phyloP scores from a whole-genome alignment of 2,329 filamentous ascomycete genomes.

The Reticulascus tulasneorum region DNA sequence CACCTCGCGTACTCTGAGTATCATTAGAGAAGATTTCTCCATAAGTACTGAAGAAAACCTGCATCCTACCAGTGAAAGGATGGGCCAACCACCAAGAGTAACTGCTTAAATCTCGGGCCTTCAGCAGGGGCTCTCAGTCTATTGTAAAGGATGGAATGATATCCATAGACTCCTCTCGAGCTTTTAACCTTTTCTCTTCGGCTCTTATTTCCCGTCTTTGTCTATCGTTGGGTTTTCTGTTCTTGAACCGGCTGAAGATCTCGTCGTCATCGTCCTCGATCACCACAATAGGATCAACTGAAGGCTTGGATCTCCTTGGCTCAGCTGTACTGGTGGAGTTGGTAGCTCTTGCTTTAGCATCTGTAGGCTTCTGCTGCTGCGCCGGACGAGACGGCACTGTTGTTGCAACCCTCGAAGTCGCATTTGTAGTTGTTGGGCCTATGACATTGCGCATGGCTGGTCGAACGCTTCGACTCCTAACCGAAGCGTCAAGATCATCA shows the following conservation, averaged over 20 bases:
- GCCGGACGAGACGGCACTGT: not conserved
- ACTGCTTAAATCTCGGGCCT: no score
- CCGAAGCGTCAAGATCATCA: conserved; percentile 3
- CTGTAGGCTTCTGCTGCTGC: not conserved
- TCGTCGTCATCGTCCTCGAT: conserved; percentile 10
- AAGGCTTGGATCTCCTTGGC: not conserved
- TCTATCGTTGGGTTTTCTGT: conserved; percentile 3
- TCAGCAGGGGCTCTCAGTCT: no score
- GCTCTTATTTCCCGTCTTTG: conserved; percentile 14
- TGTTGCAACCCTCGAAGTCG: not conserved
- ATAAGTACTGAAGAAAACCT: no score
- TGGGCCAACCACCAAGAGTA: no score
- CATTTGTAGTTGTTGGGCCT: no score
- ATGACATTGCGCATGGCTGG: not conserved
- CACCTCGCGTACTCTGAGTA: no score
- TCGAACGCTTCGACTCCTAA: no score
- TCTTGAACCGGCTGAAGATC: conserved; percentile 11
- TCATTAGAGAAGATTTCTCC: no score
- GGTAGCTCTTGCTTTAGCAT: not conserved
- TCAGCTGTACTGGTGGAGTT: conserved; percentile 19
- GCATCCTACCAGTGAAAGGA: no score
- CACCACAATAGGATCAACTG: not conserved
- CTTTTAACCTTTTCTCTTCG: not conserved
- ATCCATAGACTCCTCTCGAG: conserved; percentile 13
- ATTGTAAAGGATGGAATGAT: conserved; percentile 13